A percentile compares a stretch with the other conserved stretches of the same genome.
Evolutionary conservation across 768 basidiomycete genomes (phyloP).

Genomic region (Imleria badia): DNA sequence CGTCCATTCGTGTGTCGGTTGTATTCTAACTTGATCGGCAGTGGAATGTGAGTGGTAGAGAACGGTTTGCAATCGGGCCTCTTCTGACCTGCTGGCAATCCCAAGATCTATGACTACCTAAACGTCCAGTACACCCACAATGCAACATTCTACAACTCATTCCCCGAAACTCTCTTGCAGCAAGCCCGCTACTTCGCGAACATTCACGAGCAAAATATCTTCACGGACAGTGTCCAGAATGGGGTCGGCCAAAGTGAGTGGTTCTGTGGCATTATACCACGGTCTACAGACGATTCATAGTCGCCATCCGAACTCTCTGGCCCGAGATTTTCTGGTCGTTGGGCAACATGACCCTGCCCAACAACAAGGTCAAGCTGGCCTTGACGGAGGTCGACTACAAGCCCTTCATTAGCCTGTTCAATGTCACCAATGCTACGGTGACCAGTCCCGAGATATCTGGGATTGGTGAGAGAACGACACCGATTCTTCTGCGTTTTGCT

Average conservation of each 20-base stretch:
- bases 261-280: neutral
- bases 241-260: constrained; percentile 76
- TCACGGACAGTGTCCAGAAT: constrained; percentile 55
- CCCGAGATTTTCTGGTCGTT: constrained; percentile 70
- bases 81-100: neutral
- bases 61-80: neutral
- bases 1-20: neutral
- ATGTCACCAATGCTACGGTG: constrained; percentile 62
- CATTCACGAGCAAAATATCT: constrained; percentile 74
- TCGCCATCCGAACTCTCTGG: constrained; percentile 76
- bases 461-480: constrained; percentile 50
- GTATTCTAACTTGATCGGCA: constrained; percentile 30
- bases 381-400: constrained; percentile 82
- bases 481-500: neutral
- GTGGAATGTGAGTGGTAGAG: constrained; percentile 65
- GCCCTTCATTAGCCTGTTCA: constrained; percentile 85
- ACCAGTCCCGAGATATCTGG: constrained; percentile 63
- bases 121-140: constrained; percentile 78
- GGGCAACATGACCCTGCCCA: constrained; percentile 71
- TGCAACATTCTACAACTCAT: constrained; percentile 68
- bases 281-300: constrained; percentile 36
- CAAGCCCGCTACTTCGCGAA: constrained; percentile 75
- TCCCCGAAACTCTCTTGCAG: constrained; percentile 67
- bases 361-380: constrained; percentile 74
- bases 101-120: constrained; percentile 73